These are phyloP conservation scores for Bipolaris gigantea DNA, from an alignment of 2,329 filamentous ascomycete genomes.

Conservation along the genomic window DNA sequence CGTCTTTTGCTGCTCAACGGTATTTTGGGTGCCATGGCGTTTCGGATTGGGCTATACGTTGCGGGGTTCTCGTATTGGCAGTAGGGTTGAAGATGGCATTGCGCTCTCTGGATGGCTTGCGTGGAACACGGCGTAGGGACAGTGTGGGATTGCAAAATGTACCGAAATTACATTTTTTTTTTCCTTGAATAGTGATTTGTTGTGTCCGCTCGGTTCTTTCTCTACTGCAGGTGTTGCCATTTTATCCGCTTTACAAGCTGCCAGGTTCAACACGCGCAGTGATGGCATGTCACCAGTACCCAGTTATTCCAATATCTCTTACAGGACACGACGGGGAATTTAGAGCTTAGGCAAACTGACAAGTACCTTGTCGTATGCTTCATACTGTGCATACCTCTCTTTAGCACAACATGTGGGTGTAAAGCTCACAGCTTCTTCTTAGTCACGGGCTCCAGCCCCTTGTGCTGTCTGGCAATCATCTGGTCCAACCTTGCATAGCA, in stretches of 20 bases:
- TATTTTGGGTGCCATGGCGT: background rate
- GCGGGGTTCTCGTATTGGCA: background rate
- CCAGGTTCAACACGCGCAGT: background rate
- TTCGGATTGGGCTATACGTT: background rate
- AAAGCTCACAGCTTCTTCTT: constrained; percentile 36
- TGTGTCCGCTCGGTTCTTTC: background rate
- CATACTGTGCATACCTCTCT: background rate
- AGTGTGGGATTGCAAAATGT: background rate
- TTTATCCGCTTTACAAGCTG: too few relatives aligned
- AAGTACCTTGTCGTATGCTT: background rate
- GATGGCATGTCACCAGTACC: background rate
- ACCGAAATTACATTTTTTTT: background rate
- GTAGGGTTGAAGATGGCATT: background rate
- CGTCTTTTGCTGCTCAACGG: background rate
- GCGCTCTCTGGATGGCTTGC: background rate
- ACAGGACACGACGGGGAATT: too few relatives aligned
- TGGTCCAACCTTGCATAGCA: constrained; percentile 39
- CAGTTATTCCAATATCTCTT: background rate
- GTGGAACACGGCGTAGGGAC: background rate
- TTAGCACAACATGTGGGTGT: background rate
- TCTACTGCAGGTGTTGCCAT: too few relatives aligned
- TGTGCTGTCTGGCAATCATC: constrained; percentile 27
- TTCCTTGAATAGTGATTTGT: background rate
- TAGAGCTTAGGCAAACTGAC: background rate
- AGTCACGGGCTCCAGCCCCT: constrained; percentile 28